phyloP scores from a whole-genome alignment of 2,329 filamentous ascomycete genomes.

The Stachybotrys chartarum region DNA sequence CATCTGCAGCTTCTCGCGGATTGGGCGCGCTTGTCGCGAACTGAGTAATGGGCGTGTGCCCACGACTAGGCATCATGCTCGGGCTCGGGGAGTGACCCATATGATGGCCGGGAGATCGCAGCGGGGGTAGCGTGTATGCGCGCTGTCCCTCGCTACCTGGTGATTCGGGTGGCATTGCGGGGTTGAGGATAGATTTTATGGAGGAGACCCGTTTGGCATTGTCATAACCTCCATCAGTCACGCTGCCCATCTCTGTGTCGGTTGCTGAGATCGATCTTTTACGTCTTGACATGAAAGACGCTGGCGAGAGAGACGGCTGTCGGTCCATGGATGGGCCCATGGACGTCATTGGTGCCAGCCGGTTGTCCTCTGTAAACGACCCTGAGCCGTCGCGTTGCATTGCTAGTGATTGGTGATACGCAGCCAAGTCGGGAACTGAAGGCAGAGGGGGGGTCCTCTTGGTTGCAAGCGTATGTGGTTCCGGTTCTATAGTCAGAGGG shows the following conservation, averaged over 20 bases:
- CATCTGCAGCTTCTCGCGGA: slow-evolving; percentile 21
- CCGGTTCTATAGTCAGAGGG: slow-evolving; percentile 38
- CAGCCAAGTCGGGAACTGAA: slow-evolving; percentile 36
- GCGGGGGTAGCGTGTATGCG: slow-evolving; percentile 32
- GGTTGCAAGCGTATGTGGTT: slow-evolving; percentile 34
- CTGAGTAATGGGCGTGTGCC: background rate
- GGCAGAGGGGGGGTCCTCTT: slow-evolving; percentile 37
- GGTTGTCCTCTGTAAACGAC: slow-evolving; percentile 48
- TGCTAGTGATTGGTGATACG: slow-evolving; percentile 40
- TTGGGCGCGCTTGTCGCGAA: background rate
- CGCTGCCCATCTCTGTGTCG: slow-evolving; percentile 40
- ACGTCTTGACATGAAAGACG: slow-evolving; percentile 51
- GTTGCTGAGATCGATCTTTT: slow-evolving; percentile 62
- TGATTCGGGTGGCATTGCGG: slow-evolving; percentile 19
- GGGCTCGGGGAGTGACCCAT: slow-evolving; percentile 34
- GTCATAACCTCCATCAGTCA: slow-evolving; percentile 33
- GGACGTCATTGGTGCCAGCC: slow-evolving; percentile 48
- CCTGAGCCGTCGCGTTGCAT: slow-evolving; percentile 27
- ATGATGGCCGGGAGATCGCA: slow-evolving; percentile 35
- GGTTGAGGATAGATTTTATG: slow-evolving; percentile 70
- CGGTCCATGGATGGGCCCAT: slow-evolving; percentile 38
- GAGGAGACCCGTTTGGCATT: slow-evolving; percentile 60
- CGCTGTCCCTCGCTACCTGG: slow-evolving; percentile 26
- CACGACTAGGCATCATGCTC: slow-evolving; percentile 27
- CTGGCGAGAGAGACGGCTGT: slow-evolving; percentile 52